Conservation (phyloP, 768 basidiomycete species). For the Sarcodon sp. region DNA sequence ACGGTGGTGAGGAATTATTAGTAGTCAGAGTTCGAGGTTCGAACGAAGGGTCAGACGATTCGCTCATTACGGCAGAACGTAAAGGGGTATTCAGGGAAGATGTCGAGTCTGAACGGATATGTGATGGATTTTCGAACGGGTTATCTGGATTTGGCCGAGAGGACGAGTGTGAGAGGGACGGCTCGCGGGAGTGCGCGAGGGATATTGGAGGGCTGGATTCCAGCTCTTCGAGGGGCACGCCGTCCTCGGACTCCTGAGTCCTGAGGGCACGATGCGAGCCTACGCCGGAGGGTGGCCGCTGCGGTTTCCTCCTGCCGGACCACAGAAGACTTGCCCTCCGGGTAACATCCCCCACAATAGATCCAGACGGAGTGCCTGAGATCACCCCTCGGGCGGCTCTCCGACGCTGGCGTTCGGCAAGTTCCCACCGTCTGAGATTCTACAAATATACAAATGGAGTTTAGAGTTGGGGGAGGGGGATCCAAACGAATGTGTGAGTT, state of each 20-base stretch:
- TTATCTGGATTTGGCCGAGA: conserved; percentile 13
- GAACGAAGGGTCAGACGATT: conserved; percentile 8
- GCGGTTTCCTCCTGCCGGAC: conserved; percentile 23
- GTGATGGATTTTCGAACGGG: conserved; percentile 36
- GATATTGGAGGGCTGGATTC: conserved; percentile 18
- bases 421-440: conserved; percentile 72
- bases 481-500: background rate
- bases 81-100: conserved; percentile 28
- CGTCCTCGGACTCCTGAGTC: conserved; percentile 30
- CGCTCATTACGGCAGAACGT: conserved; percentile 14
- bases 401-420: conserved; percentile 62
- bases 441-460: conserved; percentile 14
- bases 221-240: conserved; percentile 41
- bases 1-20: conserved; percentile 13
- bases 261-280: conserved; percentile 31
- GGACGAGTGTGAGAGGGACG: conserved; percentile 12
- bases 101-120: conserved; percentile 32
- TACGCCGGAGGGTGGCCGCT: conserved; percentile 14
- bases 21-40: conserved; percentile 5
- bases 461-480: background rate
- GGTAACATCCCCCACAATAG: conserved; percentile 45
- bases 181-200: conserved; percentile 13
- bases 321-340: conserved; percentile 49
- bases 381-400: conserved; percentile 46
- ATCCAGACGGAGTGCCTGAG: conserved; percentile 22